phyloP scores from a whole-genome alignment of 2,329 filamentous ascomycete species.

The Fusarium tjaetaba region DNA sequence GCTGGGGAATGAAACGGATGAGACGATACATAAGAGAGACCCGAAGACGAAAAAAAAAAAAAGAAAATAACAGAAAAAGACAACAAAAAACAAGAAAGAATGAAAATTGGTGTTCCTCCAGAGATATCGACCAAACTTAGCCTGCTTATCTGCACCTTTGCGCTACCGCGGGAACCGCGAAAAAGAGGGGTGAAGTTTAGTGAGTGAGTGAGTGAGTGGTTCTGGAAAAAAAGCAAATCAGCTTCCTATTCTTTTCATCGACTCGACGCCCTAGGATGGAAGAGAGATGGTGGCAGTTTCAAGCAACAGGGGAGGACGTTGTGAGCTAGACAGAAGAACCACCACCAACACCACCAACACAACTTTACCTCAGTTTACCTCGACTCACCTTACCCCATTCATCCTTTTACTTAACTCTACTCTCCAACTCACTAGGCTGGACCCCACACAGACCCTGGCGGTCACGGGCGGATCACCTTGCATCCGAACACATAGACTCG shows the following conservation, averaged over 20 bases:
- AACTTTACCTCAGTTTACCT: neutral
- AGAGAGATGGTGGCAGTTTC: conserved; percentile 18
- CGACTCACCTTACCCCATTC: neutral
- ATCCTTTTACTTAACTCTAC: neutral
- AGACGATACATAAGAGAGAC: neutral
- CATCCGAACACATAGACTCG: conserved; percentile 17
- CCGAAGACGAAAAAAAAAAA: neutral
- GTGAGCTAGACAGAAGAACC: neutral
- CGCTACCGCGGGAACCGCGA: neutral
- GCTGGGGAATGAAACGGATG: neutral
- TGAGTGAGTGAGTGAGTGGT: neutral
- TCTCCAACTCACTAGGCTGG: neutral
- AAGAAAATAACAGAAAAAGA: neutral
- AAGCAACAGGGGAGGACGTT: conserved; percentile 8
- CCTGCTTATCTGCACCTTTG: neutral
- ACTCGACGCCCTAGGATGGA: neutral
- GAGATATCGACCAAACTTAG: neutral
- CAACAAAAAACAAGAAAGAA: neutral
- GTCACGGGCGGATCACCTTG: neutral
- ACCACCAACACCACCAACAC: neutral
- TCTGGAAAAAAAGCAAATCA: conserved; percentile 16
- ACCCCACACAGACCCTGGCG: conserved; percentile 20
- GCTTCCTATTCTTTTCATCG: neutral
- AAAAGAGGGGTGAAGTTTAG: conserved; percentile 3
- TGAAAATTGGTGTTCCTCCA: neutral